Percentiles rank a stretch among this genome's conserved stretches.
Evolutionary conservation across 2,329 filamentous ascomycete genomes (phyloP).

Genomic region (Exophiala calicioides): DNA sequence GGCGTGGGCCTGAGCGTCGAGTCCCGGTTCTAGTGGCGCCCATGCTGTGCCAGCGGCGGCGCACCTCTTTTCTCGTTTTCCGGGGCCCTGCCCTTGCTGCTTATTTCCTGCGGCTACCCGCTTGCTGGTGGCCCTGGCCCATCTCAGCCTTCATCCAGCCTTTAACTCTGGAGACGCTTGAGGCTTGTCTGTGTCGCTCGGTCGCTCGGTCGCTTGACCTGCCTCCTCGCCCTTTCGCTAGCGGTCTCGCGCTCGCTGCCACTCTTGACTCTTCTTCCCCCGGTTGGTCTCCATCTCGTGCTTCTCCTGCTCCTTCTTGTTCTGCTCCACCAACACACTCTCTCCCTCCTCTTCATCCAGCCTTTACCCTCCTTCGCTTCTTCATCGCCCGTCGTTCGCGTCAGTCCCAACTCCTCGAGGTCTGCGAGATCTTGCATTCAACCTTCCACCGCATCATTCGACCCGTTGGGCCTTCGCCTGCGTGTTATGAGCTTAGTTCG

Average conservation of each 20-base stretch:
- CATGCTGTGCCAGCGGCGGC: too few species aligned
- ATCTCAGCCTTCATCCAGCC: not conserved
- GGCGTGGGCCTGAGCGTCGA: too few species aligned
- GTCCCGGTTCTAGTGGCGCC: too few species aligned
- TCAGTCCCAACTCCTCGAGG: too few species aligned
- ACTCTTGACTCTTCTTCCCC: not conserved
- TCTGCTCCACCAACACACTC: not conserved
- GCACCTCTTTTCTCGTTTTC: slow-evolving; percentile 1
- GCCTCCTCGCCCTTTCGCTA: not conserved
- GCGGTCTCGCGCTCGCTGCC: not conserved
- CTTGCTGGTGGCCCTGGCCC: too few species aligned
- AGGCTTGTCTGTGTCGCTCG: not conserved
- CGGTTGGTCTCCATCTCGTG: not conserved
- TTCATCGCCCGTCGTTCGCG: not conserved
- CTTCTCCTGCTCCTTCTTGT: slow-evolving; percentile 1
- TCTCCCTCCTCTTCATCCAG: slow-evolving; percentile 1
- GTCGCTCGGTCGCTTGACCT: not conserved
- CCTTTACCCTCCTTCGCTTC: slow-evolving; percentile 2
- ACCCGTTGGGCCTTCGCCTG: not conserved
- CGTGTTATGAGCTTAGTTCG: slow-evolving; percentile 22
- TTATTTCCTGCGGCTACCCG: slow-evolving; percentile 3
- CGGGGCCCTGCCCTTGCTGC: not conserved
- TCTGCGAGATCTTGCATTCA: too few species aligned
- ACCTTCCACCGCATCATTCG: not conserved
- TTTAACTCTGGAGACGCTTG: not conserved